Conservation (phyloP, 2,329 filamentous ascomycete species). For the Tolypocladium guangdongense region DNA sequence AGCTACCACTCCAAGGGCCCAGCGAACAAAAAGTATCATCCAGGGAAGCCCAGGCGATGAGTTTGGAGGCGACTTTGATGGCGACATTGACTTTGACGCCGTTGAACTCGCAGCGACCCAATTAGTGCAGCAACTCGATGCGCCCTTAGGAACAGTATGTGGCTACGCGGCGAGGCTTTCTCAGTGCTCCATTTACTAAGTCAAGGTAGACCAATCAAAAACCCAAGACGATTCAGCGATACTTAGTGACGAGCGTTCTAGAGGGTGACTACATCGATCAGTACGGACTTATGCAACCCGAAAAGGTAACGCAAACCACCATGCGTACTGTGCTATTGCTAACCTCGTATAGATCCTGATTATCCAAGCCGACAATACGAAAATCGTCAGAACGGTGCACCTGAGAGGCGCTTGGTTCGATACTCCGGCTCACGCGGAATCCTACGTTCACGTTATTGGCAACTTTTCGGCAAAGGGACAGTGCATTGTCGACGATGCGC, state of each 20-base stretch:
- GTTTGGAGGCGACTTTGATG: slow-evolving; percentile 40
- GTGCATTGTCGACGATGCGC: slow-evolving; percentile 71
- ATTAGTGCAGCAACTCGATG: slow-evolving; percentile 29
- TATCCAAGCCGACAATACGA: slow-evolving; percentile 68
- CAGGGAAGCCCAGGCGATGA: slow-evolving; percentile 17
- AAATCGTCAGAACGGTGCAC: slow-evolving; percentile 54
- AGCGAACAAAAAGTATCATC: slow-evolving; percentile 3
- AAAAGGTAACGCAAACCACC: slow-evolving; percentile 51
- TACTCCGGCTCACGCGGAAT: slow-evolving; percentile 61
- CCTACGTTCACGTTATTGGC: slow-evolving; percentile 81
- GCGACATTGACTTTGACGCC: slow-evolving; percentile 70
- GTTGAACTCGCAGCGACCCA: slow-evolving; percentile 65
- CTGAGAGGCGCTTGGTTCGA: slow-evolving; percentile 82
- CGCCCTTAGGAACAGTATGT: slow-evolving; percentile 25
- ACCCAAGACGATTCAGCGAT: slow-evolving; percentile 71
- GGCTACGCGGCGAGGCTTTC: slow-evolving; percentile 9
- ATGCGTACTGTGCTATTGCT: slow-evolving; percentile 1
- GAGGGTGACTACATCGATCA: slow-evolving; percentile 57
- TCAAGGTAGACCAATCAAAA: slow-evolving; percentile 53
- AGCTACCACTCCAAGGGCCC: slow-evolving; percentile 3
- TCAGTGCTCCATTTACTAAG: slow-evolving; percentile 45
- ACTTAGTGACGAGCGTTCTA: slow-evolving; percentile 65
- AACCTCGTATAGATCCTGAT: slow-evolving; percentile 51
- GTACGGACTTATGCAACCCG: slow-evolving; percentile 45
- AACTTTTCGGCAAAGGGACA: slow-evolving; percentile 57